Evolutionary conservation across 2,329 filamentous ascomycete genomes (phyloP), one percentile per base, ranked within the genome.

Genomic region (Alternaria dauci): DNA sequence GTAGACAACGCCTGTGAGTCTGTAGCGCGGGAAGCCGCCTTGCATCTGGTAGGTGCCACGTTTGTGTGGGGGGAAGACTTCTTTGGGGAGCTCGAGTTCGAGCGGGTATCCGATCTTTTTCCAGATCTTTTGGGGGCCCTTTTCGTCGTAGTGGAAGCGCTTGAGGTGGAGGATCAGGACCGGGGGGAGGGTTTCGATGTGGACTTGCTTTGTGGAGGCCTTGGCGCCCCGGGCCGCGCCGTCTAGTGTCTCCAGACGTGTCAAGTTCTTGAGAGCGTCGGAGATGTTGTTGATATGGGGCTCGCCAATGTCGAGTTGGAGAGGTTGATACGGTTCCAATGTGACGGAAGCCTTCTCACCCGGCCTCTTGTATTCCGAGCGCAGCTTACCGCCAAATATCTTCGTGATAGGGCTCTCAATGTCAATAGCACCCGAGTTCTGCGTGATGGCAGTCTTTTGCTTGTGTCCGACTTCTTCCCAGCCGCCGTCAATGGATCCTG

Each of bases 51-150:
- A 82, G 44, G 85, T 85, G 67, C 88, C 88, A 54, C 91, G 88
- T 76, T 89, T 91, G 72, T 90, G 87, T 30, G 90, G 88, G 11
- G 93, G 90, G 72, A 99, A 91, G 9, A 93, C 91, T 75, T 98
- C 94, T 58, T 90, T 91, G 0, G 95, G 95, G 64, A 99, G 93
- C 76, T 98, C 94, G 52, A 99, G 85, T 73, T 98, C 94, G 28
- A 99, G 83, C 0, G 95, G 95, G 74, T 99, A 99, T 20, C 93
- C 94, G 59, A 99, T 86, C 82, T 94, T 96, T 83, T 98, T 99
- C 92, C 94, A 97, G 66, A 98, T 96, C 84, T 99, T 99, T 73
- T 97, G 91, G 0, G 93, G 96, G 25, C 93, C 93, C 59, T 90
- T 87, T 62, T 89, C 92, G 72, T 98, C 93, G 71, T 97, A 98